Evolutionary conservation across 1,139 yeast species (phyloP), one percentile per base, ranked within the genome.

Genomic region (Saccharomyces hybrid): DNA sequence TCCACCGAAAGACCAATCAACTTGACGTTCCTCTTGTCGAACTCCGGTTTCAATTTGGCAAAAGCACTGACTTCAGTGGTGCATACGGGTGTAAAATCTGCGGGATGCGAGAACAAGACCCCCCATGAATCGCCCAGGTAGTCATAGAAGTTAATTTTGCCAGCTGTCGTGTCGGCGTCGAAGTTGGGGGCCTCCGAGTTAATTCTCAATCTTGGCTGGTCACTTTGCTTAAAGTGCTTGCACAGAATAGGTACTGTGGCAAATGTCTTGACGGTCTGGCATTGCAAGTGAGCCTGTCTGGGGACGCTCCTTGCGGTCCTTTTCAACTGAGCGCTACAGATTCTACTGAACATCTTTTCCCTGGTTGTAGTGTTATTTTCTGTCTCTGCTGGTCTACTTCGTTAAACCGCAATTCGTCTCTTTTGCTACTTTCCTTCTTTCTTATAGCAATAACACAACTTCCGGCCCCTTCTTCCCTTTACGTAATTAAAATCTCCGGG

Each of bases 61-160:
- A 89, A 89, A 14, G 96, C 96, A 59, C 96, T 96, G 65, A 89
- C 79, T 76, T 89, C 96, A 53, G 96, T 89, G 63, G 96, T 89
- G 75, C 96, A 89, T 51, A 89, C 96, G 46, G 96, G 96, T 14
- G 96, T 89, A 77, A 87, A 88, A 72, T 89, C 96, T 50, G 89
- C 96, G 54, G 96, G 96, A 71, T 89, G 96, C 25, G 95, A 87
- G 73, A 89, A 89, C 66, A 89, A 77, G 47, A 89, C 83, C 52
- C 83, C 83, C 96, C 96, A 89, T 49, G 82, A 78, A 71, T 85
- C 78, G 53, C 95, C 95, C 64, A 88, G 75, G 75, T 77, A 89
- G 57, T 88, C 83, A 74, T 89, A 93, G 81, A 89, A 88, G 59
- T 84, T 80, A 67, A 89, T 81, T 61, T 80, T 78, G 54, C 96